Evolutionary conservation across 2,329 filamentous ascomycete genomes (phyloP), one percentile per base, ranked within the genome.

Genomic region (Fragosphaeria purpurea): DNA sequence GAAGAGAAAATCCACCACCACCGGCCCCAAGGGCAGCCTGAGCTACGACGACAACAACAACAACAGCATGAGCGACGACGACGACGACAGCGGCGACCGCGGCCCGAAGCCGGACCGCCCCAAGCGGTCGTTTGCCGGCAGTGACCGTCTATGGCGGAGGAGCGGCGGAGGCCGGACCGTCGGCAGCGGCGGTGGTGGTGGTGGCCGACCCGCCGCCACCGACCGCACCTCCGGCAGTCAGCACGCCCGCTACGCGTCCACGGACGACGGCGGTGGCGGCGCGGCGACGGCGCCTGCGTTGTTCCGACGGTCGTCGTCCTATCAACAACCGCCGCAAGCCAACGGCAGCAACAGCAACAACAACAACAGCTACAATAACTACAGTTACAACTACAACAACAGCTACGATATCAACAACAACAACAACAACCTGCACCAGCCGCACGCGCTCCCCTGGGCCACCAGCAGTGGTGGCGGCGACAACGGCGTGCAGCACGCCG

Each of bases 191-290:
- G 45, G 49, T 22, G 48, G 41, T 6, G 39, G 48, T 13, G 43
- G 43, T 10, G 48, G 48, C 33, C 35, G 48, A 6, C 31, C 38
- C 10, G 33, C 6, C 12, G 12, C 44, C 32, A 40, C 32, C 5
- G 40, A 44, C 32, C 42, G 45, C 30, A 38, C 45, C 22, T 45
- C 48, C 12, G 35, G 46, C n/a, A 45, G 42, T 41, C 47, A 22
- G 22, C 22, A 41, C 10, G 42, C n/a, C 8, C 47, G 41, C 34
- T 49, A 50, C 37, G 47, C 34, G 6, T 50, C 42, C 10, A 45
- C 42, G 3, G 47, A 50, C 42, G 47, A 50, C 41, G 47, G 41
- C 11, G 22, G 22, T 22, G 22, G 22, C 22, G 22, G 22, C 22
- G 22, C 22, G 2, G 22, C 2, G 22, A 22, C 22, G 2, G 22